Evolutionary conservation across 257 asterid genomes (phyloP), one percentile per base, ranked within the genome.

Genomic region (Linderniella brevidens): DNA sequence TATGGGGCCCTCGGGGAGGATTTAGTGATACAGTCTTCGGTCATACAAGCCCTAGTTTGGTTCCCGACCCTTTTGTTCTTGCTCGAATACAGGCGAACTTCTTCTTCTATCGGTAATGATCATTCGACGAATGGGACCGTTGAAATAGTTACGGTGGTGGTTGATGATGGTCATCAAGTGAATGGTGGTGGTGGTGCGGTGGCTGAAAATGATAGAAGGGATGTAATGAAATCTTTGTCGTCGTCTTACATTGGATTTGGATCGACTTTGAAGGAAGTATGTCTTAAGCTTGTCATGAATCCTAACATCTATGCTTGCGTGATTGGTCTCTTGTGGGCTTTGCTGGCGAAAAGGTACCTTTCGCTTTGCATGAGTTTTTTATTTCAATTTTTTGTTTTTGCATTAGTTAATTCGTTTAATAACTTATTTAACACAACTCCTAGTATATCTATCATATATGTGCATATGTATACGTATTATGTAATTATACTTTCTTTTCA

Each of bases 241-340:
- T 9, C 25, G 7, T 15, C 7, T 16, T 9, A 17, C 19, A 8
- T 45, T 13, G 49, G 49, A 11, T 45, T 45, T 13, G 49, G 49
- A 20, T 8, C 35, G 1, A 19, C 67, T 56, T 51, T 63, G 54
- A 70, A 64, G 36, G 32, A 49, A 41, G 86, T 71, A 16, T 54
- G 63, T 46, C 10, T 63, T 8, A 80, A 71, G 48, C 70, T 80
- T 13, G 67, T 67, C 3, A 71, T 41, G 70, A 80, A 80, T 53
- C 92, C 92, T 0, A 80, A 80, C 59, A 63, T 68, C 0, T 76
- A 66, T 57, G 76, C 79, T 0, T 76, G 80, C 39, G n/a, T 63
- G 37, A 19, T 66, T 29, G 86, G 78, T 5, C 14, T 80, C 45
- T 18, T 59, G 5, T 80, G 92, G 92, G 78, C 75, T 14, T 64